Evolutionary conservation across 306 rosid species (phyloP), one percentile per base, ranked within the genome.

Genomic region (Elaeagnus macrophylla): DNA sequence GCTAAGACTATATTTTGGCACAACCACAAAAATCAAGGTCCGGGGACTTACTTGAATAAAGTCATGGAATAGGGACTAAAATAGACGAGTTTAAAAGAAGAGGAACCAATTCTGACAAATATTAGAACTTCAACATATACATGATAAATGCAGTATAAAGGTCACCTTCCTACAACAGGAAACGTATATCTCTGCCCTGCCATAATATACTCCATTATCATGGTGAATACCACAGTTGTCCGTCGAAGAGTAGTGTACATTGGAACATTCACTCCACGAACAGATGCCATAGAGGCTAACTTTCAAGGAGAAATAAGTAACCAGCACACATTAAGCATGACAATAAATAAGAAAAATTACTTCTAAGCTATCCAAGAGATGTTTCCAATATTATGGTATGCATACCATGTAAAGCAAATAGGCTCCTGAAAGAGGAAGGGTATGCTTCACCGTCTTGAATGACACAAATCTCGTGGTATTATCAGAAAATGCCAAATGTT

Each of bases 201-300:
- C 65, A 86, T 72, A 64, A 80, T n/a, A 74, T 74, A 79, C 71
- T 90, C 97, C 67, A 80, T 68, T 38, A 74, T 73, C 97, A 90
- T 90, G 6, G 95, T 86, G 67, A 90, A 90, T 35, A 86, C 95
- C 55, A 90, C 95, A 7, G 97, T 90, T 10, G 97, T 90, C 61
- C 94, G 79, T 83, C 95, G 80, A 56, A 90, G 84, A 58, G 95
- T 83, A 43, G 97, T 90, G 76, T 90, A 90, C 97, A 90, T 90
- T 36, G 97, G 97, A 72, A 90, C 97, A 80, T 90, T 90, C 65
- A 90, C 95, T 66, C 97, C 95, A 40, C 95, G 94, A 54, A 86
- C 94, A 66, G 97, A 80, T 83, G 83, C 97, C 97, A 90, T 84
- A 62, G 91, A 74, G 67, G 76, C 86, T 86, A 90, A 70, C 95